These are phyloP conservation scores for Linnemannia exigua DNA, from an alignment of 192 early-diverging fungal genomes.

Conservation along the genomic window DNA sequence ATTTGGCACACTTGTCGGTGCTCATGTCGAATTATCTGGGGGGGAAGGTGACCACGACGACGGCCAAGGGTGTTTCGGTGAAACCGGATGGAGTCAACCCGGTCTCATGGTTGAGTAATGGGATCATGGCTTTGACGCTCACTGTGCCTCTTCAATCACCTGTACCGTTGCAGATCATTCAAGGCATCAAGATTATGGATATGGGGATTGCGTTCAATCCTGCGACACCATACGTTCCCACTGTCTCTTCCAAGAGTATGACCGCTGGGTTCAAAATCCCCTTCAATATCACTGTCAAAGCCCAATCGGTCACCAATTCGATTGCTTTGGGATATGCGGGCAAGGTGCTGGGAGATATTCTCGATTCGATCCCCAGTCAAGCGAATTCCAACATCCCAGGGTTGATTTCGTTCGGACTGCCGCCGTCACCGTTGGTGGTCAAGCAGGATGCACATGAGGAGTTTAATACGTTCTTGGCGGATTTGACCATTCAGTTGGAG, in stretches of 20 bases:
- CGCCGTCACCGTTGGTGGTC: conserved; percentile 54
- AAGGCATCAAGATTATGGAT: conserved; percentile 57
- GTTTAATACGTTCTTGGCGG: conserved; percentile 62
- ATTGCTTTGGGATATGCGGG: conserved; percentile 48
- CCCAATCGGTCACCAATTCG: conserved; percentile 57
- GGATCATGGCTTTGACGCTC: conserved; percentile 57
- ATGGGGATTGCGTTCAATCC: conserved; percentile 60
- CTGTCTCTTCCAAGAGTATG: conserved; percentile 46
- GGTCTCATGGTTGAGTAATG: conserved; percentile 59
- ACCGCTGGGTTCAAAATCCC: conserved; percentile 63
- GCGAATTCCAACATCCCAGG: conserved; percentile 46
- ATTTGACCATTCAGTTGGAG: conserved; percentile 51
- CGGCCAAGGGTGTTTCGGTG: conserved; percentile 59
- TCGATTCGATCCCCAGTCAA: conserved; percentile 3
- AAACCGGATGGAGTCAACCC: conserved; percentile 50
- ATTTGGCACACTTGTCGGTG: neutral
- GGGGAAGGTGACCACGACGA: conserved; percentile 54
- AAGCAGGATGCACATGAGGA: conserved; percentile 43
- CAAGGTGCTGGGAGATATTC: conserved; percentile 16
- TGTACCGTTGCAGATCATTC: conserved; percentile 57
- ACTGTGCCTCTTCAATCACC: conserved; percentile 56
- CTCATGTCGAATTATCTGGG: conserved; percentile 63
- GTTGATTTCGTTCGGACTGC: conserved; percentile 51
- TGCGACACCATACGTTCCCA: conserved; percentile 56
- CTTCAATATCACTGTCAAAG: conserved; percentile 66